Conservation (phyloP, 768 basidiomycete genomes). For the Amanita pallidorosea region DNA sequence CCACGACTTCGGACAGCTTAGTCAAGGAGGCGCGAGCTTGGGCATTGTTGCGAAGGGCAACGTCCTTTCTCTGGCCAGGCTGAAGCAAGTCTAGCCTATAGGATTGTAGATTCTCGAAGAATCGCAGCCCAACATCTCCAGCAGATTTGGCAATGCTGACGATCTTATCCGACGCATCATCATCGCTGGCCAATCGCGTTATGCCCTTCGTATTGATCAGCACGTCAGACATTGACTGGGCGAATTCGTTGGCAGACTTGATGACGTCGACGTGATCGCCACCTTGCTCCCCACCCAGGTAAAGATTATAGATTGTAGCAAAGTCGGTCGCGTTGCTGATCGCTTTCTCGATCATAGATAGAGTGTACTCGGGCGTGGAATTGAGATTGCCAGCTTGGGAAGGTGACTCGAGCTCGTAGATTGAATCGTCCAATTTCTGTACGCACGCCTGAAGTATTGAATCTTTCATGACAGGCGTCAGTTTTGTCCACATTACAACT, state of each 20-base stretch:
- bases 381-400: slow-evolving; percentile 90
- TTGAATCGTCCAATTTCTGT: slow-evolving; percentile 92
- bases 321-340: slow-evolving; percentile 93
- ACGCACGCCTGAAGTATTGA: slow-evolving; percentile 95
- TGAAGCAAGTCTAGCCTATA: slow-evolving; percentile 84
- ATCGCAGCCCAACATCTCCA: slow-evolving; percentile 81
- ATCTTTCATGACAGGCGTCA: slow-evolving; percentile 38
- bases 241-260: slow-evolving; percentile 93
- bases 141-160: slow-evolving; percentile 73
- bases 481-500: background rate
- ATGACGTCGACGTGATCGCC: slow-evolving; percentile 98
- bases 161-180: slow-evolving; percentile 89
- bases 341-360: slow-evolving; percentile 98
- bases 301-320: slow-evolving; percentile 87
- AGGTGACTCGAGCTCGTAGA: slow-evolving; percentile 96
- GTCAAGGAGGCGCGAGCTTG: slow-evolving; percentile 74
- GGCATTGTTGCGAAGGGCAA: slow-evolving; percentile 83
- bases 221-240: slow-evolving; percentile 87
- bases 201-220: slow-evolving; percentile 92
- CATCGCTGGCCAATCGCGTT: slow-evolving; percentile 83
- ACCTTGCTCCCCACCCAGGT: slow-evolving; percentile 75
- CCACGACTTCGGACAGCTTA: slow-evolving; percentile 82
- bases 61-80: slow-evolving; percentile 66
- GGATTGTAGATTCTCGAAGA: slow-evolving; percentile 94
- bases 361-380: slow-evolving; percentile 96